These are phyloP conservation scores for Copromyces sp. DNA, from an alignment of 495 filamentous ascomycete species.

Conservation along the genomic window DNA sequence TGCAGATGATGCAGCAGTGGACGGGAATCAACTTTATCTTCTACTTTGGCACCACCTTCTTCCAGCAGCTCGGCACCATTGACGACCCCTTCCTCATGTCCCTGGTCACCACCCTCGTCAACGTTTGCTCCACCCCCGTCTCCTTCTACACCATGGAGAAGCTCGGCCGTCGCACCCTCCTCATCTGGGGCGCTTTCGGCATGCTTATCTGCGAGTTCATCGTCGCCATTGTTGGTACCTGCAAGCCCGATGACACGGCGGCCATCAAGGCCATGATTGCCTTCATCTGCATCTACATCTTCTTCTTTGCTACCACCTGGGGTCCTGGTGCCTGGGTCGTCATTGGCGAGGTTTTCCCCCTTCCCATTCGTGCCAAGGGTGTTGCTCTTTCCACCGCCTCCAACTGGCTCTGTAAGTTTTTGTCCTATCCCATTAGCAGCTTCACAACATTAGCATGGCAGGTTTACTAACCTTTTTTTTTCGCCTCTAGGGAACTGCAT, in stretches of 20 bases:
- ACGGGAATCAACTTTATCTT: conserved; percentile 74
- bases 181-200: conserved; percentile 64
- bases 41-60: conserved; percentile 77
- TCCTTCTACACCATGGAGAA: conserved; percentile 76
- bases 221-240: conserved; percentile 62
- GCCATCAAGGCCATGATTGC: conserved; percentile 56
- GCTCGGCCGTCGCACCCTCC: conserved; percentile 64
- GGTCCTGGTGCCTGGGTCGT: conserved; percentile 73
- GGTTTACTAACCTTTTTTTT: not conserved
- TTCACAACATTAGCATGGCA: not conserved
- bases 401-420: conserved; percentile 48
- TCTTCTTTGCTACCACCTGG: conserved; percentile 73
- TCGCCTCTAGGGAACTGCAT: conserved; percentile 48
- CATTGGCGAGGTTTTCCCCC: conserved; percentile 77
- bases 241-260: conserved; percentile 37
- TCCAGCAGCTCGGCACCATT: conserved; percentile 61
- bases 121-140: conserved; percentile 67
- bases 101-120: conserved; percentile 74
- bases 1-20: conserved; percentile 67
- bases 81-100: conserved; percentile 66
- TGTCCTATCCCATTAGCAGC: not conserved
- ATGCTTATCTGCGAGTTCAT: conserved; percentile 81
- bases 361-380: conserved; percentile 70
- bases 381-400: conserved; percentile 70
- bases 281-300: conserved; percentile 77